A percentile compares a stretch with the other conserved stretches of the same genome.
Evolutionary conservation across 352 stramenopile species (phyloP).

Genomic region (Pilasporangium apinafurcum): DNA sequence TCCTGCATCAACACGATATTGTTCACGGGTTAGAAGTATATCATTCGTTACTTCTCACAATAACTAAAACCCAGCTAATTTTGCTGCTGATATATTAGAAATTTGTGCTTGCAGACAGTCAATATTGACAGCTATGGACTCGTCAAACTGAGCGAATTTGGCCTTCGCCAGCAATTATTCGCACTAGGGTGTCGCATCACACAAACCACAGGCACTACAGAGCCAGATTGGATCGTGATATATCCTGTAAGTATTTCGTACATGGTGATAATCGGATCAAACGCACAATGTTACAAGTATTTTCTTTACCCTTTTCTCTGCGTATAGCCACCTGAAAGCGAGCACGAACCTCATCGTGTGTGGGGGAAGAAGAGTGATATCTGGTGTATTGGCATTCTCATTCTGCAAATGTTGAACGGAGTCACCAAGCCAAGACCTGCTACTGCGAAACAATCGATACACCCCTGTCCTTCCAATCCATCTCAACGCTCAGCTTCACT

Average conservation of each 20-base stretch:
- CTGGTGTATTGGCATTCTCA: conserved; percentile 48
- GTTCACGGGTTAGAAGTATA: conserved; percentile 29
- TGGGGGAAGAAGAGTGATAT: conserved; percentile 38
- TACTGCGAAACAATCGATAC: conserved; percentile 1
- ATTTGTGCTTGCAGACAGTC: conserved; percentile 34
- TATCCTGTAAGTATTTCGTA: conserved; percentile 7
- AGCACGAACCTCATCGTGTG: conserved; percentile 2
- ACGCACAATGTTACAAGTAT: neutral
- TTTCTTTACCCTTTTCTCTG: neutral
- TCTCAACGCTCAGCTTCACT: neutral
- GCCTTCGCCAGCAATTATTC: conserved; percentile 11
- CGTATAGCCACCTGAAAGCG: conserved; percentile 16
- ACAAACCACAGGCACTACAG: neutral
- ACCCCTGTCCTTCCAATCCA: too few relatives aligned
- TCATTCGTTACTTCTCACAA: too few relatives aligned
- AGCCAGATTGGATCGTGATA: conserved; percentile 13
- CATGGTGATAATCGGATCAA: too few relatives aligned
- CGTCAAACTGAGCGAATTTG: conserved; percentile 51
- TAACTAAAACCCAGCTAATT: too few relatives aligned
- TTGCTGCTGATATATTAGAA: conserved; percentile 10
- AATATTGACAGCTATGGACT: conserved; percentile 58
- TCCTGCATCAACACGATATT: conserved; percentile 37
- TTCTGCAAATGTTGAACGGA: conserved; percentile 39
- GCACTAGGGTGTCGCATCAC: neutral
- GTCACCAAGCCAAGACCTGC: conserved; percentile 4